Evolutionary conservation across 495 filamentous ascomycete genomes (phyloP), one percentile per base, ranked within the genome.

Genomic region (Lineolata rhizophorae): DNA sequence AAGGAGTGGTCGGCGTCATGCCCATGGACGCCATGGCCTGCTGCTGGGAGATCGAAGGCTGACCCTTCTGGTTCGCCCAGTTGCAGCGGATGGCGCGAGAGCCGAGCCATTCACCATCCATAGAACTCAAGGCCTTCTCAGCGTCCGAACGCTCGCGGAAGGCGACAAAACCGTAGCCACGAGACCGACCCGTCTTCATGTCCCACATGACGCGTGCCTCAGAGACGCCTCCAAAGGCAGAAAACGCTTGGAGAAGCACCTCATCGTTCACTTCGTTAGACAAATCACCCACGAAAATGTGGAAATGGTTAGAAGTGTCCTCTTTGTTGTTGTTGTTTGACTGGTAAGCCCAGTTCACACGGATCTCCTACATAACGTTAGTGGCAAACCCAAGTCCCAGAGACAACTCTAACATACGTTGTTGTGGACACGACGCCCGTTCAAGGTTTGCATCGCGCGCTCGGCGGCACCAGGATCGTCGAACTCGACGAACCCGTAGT

Each of bases 161-260:
- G 27, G 87, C 90, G 37, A 99, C 87, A 43, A 99, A 99, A 3
- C 87, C 87, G 46, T 99, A 99, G 30, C 87, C 87, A 40, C 87
- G 77, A 30, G 87, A 95, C 35, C 87, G 76, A 36, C 87, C 87
- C 25, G 87, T 99, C 64, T 99, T 99, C 87, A 99, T 99, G 49
- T 99, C 87, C 87, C 87, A 99, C 87, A 99, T 99, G 35, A 99
- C 87, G 39, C 87, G 82, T 36, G 87, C 87, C 56, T 99, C 87
- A n/a, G 90, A 95, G 20, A 99, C 84, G 2, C 71, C 77, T 8
- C 87, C 87, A 53, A 95, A 99, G 22, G 84, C 84, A 25, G 80
- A 90, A 54, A 99, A 99, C 12, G 90, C 90, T 55, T 95, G 87
- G 5, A 76, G 59, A 18, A 99, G 60, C 31, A 95, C 70, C 50